These are phyloP conservation scores for Dendrobium nobile DNA, from an alignment of 106 monocot genomes.

Conservation along the genomic window DNA sequence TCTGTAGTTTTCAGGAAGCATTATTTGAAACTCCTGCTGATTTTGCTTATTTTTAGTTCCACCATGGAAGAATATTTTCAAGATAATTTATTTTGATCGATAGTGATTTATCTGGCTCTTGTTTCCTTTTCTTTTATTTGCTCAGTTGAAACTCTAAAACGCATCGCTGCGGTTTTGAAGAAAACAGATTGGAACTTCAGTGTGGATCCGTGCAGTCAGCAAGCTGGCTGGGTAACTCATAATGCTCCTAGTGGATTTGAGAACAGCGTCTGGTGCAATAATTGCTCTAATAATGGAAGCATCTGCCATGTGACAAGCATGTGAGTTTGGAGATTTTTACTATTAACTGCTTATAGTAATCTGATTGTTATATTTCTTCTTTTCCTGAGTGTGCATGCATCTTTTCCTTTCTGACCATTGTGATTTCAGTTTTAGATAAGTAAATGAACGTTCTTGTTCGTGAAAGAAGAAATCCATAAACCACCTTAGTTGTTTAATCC, in stretches of 20 bases:
- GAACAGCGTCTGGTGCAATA: conserved; percentile 35
- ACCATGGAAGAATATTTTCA: too few species aligned
- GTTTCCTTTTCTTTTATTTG: background rate
- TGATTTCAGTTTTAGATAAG: background rate
- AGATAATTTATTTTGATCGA: too few species aligned
- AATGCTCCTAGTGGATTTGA: conserved; percentile 22
- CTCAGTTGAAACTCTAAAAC: conserved; percentile 36
- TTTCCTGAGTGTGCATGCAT: background rate
- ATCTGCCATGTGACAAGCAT: conserved; percentile 15
- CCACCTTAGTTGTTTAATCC: too few species aligned
- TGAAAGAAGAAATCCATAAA: too few species aligned
- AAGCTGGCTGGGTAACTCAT: conserved; percentile 32
- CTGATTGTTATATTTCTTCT: background rate
- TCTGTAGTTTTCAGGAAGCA: too few species aligned
- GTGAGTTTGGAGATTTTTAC: background rate
- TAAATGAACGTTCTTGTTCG: background rate
- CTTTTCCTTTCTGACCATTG: background rate
- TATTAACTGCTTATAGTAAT: background rate
- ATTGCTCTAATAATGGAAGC: conserved; percentile 6
- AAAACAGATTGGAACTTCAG: conserved; percentile 57
- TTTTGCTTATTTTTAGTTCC: too few species aligned
- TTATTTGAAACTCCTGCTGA: too few species aligned
- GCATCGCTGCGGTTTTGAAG: conserved; percentile 38
- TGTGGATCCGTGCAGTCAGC: conserved; percentile 54
- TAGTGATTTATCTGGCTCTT: background rate